A percentile compares a stretch with the other conserved stretches of the same genome.
Evolutionary conservation across 2,329 filamentous ascomycete genomes (phyloP).

Genomic region (Trichoderma endophyticum): DNA sequence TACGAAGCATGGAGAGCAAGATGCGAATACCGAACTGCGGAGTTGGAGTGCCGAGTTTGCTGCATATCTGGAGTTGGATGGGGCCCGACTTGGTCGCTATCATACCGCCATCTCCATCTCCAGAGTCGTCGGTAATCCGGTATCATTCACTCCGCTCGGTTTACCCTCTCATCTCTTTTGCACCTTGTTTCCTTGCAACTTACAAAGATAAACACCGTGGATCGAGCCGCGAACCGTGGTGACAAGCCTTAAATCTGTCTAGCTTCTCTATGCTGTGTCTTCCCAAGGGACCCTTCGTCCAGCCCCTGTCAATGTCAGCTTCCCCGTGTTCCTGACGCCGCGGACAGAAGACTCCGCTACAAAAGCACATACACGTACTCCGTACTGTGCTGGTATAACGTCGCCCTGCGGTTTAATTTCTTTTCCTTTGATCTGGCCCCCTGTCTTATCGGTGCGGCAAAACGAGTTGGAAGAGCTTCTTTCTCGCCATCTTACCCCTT

Average conservation of each 20-base stretch:
- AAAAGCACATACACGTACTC: neutral
- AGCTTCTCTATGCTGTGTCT: neutral
- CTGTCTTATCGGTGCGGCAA: neutral
- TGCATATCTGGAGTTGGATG: neutral
- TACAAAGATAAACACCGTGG: neutral
- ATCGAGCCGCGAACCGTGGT: neutral
- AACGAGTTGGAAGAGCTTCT: neutral
- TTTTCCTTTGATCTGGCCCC: neutral
- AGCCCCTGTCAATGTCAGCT: conserved; percentile 9
- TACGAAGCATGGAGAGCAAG: neutral
- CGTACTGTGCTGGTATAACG: neutral
- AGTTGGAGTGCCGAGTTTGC: neutral
- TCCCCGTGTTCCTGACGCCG: conserved; percentile 5
- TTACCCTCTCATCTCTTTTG: neutral
- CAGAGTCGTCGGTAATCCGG: neutral
- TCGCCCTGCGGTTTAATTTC: conserved; percentile 7
- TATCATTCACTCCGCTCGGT: neutral
- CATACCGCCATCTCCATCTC: neutral
- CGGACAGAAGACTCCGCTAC: neutral
- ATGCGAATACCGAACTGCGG: neutral
- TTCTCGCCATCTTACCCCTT: neutral
- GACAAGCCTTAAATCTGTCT: neutral
- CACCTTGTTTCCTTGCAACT: neutral
- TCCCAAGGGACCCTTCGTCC: neutral
- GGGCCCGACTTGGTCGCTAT: neutral